Conservation (phyloP, 345 rosid species). For the Gossypium mustelinum region DNA sequence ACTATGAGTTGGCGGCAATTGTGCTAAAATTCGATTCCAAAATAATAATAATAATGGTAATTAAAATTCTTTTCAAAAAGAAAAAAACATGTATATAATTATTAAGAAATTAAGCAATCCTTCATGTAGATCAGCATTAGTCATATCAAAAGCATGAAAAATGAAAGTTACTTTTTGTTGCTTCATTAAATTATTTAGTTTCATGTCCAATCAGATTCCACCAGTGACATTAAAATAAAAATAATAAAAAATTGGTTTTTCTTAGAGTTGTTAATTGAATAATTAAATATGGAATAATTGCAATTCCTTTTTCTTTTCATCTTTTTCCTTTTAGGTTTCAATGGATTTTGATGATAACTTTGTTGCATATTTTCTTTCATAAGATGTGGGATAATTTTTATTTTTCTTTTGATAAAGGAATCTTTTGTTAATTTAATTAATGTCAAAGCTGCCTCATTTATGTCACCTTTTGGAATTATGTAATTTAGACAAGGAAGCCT, state of each 20-base stretch:
- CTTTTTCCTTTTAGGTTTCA: constrained; percentile 29
- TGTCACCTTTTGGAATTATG: constrained; percentile 23
- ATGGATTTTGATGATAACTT: constrained; percentile 38
- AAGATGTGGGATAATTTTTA: constrained; percentile 26
- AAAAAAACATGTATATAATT: neutral
- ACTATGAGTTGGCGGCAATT: neutral
- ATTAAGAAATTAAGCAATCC: neutral
- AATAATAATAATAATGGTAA: neutral
- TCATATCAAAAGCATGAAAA: neutral
- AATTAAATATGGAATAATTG: neutral
- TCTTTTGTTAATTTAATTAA: constrained; percentile 27
- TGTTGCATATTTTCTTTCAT: constrained; percentile 16
- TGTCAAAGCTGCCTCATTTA: constrained; percentile 33
- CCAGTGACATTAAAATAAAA: constrained; percentile 6
- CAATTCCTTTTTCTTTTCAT: constrained; percentile 26
- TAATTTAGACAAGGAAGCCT: constrained; percentile 42
- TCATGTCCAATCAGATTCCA: constrained; percentile 21
- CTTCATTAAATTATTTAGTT: neutral
- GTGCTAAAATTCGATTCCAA: neutral
- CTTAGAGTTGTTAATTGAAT: neutral
- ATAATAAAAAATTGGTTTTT: neutral
- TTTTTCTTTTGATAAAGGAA: constrained; percentile 37
- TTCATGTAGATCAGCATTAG: neutral
- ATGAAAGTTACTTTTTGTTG: constrained; percentile 2
- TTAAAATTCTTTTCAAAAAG: neutral